Conservation (phyloP, 805 yeast species). For the Wickerhamia fluorescens region DNA sequence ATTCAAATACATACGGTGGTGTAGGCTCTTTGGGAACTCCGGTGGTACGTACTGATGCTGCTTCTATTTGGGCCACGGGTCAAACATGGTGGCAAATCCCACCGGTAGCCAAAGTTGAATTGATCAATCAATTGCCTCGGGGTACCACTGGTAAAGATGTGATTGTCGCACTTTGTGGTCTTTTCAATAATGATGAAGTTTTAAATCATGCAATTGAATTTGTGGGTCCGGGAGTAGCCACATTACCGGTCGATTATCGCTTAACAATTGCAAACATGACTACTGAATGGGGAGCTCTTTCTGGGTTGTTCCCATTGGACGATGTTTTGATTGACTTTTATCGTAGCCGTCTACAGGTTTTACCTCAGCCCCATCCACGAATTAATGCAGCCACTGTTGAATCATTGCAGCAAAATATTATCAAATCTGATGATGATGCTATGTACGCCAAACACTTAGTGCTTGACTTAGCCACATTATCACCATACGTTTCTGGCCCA, state of each 20-base stretch:
- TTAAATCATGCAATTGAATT: slow-evolving; percentile 92
- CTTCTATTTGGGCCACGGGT: slow-evolving; percentile 99
- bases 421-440: slow-evolving; percentile 67
- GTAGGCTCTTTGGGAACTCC: slow-evolving; percentile 95
- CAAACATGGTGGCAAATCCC: slow-evolving; percentile 99
- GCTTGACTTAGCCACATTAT: slow-evolving; percentile 70
- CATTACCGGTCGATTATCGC: slow-evolving; percentile 73
- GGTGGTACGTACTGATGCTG: slow-evolving; percentile 97
- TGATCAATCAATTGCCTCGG: slow-evolving; percentile 69
- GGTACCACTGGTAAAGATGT: slow-evolving; percentile 97
- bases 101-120: slow-evolving; percentile 91
- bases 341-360: slow-evolving; percentile 42
- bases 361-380: slow-evolving; percentile 77
- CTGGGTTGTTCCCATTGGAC: slow-evolving; percentile 97
- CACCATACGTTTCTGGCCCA: slow-evolving; percentile 94
- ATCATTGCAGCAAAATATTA: slow-evolving; percentile 37
- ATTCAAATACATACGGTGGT: slow-evolving; percentile 97
- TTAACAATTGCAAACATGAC: slow-evolving; percentile 96
- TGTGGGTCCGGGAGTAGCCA: slow-evolving; percentile 70
- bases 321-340: slow-evolving; percentile 72
- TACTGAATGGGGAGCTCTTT: slow-evolving; percentile 97
- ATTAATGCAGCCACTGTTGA: slow-evolving; percentile 57
- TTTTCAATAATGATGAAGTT: slow-evolving; percentile 87
- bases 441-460: slow-evolving; percentile 81
- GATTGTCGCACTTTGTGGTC: slow-evolving; percentile 92